Base-by-base conservation (phyloP, 2,329 filamentous ascomycete genomes). In the Tricladium varicosporioides region DNA sequence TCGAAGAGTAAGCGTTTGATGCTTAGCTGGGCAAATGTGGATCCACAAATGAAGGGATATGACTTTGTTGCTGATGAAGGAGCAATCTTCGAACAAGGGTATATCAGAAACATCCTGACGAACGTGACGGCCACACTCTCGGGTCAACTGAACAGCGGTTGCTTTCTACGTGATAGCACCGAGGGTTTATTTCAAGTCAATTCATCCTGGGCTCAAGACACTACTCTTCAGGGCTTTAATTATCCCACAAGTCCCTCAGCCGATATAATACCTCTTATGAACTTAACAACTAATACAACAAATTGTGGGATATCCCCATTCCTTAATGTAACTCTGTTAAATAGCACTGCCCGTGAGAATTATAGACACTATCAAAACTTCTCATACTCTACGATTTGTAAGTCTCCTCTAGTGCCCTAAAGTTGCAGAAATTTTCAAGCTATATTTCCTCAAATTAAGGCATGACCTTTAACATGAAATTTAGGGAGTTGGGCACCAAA, bases 301-400 rank as follows among this genome's bases (percentile, higher is more conserved):
- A 70, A 73, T 9, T 88, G 86, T 65, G 86, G 85, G 9, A 78
- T 87, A 43, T 83, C 83, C 1, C 78, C 84, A 0, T 70, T 81
- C 2, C 73, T 88, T 8, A 87, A 87, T 65, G 65, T 68, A 18
- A 82, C 82, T 1, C 72, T 87, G 2, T 73, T 77, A 45, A 75
- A 76, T 56, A 61, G 67, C 16, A 82, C 81, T 9, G 82, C 83
- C 8, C 75, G 79, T 57, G 63, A 70, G 46, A 72, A 80, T 56
- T 67, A 75, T 31, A 60, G 66, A 9, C 74, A 75, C 4, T 86
- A 87, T 66, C 73, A 75, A 57, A 74, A 75, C 49, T 78, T 80
- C 58, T 77, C 78, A 1, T 71, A 77, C 46, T 55, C 65, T 11
- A 74, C 79, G 0, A 73, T 82, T 9, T 88, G 85, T 40, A n/a